Evolutionary conservation across 169 alveolate genomes (phyloP).

Genomic region (Plasmodium gallinaceum): DNA sequence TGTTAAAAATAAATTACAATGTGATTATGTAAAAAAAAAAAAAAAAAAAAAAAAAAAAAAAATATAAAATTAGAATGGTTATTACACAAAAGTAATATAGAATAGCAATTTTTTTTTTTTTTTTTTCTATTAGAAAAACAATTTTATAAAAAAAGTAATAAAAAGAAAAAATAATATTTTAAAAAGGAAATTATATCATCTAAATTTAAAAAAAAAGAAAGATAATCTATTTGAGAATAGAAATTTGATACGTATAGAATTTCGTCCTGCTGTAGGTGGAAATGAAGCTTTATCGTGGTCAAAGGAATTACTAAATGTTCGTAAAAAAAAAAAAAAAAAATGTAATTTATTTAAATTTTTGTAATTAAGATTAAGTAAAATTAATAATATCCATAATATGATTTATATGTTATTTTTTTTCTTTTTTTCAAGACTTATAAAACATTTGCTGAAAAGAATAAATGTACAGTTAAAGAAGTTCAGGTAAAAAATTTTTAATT

Average conservation of each 20-base stretch:
- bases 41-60: too few species aligned
- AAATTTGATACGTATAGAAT: conserved; percentile 61
- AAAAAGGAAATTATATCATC: conserved; percentile 11
- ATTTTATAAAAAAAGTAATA: conserved; percentile 16
- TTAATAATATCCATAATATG: background rate
- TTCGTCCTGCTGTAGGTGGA: conserved; percentile 73
- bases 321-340: conserved; percentile 10
- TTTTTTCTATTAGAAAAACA: conserved; percentile 20
- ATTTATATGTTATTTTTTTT: background rate
- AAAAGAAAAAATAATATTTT: background rate
- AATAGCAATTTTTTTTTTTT: background rate
- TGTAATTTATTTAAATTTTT: background rate
- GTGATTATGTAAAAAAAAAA: too few species aligned
- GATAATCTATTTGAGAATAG: conserved; percentile 14
- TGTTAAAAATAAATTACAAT: too few species aligned
- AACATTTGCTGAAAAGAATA: conserved; percentile 34
- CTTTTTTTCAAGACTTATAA: conserved; percentile 31
- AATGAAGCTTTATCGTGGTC: conserved; percentile 63
- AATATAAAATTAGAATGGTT: too few species aligned
- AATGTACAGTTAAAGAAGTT: conserved; percentile 29
- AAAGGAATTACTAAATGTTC: conserved; percentile 32
- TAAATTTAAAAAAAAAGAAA: conserved; percentile 21
- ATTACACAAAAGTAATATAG: background rate
- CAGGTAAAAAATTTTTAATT: conserved; percentile 15
- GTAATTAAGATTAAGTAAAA: background rate